Evolutionary conservation across 2,329 filamentous ascomycete genomes (phyloP), one percentile per base, ranked within the genome.

Genomic region (Alternaria arborescens): DNA sequence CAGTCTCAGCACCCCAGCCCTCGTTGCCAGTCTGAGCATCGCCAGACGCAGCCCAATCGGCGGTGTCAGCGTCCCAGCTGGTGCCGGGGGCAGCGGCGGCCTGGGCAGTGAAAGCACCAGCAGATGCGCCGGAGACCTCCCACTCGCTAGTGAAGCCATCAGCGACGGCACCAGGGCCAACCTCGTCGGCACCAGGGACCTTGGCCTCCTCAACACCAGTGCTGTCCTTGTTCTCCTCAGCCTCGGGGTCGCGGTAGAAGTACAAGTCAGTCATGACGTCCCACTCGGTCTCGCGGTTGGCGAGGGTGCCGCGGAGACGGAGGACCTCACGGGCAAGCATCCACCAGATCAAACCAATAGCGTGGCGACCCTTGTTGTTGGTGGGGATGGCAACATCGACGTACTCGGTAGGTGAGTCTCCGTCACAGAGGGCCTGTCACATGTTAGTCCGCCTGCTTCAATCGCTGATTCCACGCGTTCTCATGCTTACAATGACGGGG

Each of bases 311-410:
- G 78, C 95, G 93, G 80, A 99, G 93, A 82, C 96, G 93, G 83
- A 99, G 94, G 82, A 99, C 94, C 89, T 99, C 95, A 88, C 95
- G 95, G 82, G 95, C 94, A 76, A 99, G 89, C 90, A 99, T 91
- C 95, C 95, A 99, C 95, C 95, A 99, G 86, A 99, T 83, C 78
- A 95, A 88, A 87, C 95, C 95, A 78, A 99, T 99, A 82, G 96
- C 90, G 87, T 98, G 94, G 82, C 95, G 94, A 88, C 94, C 94
- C 91, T 99, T 99, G 93, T 99, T 99, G 93, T 99, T 99, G 87
- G 95, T 97, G 80, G 95, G 95, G 85, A 99, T 99, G 84, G 95
- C 95, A 84, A 98, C 93, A 81, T 99, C 95, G 82, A 99, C 95
- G 87, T 94, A 99, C 86, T 99, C 94, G 84, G 95, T 98, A 79